These are phyloP conservation scores for Antrodiella citrinella DNA, from an alignment of 768 basidiomycete species.

Conservation along the genomic window DNA sequence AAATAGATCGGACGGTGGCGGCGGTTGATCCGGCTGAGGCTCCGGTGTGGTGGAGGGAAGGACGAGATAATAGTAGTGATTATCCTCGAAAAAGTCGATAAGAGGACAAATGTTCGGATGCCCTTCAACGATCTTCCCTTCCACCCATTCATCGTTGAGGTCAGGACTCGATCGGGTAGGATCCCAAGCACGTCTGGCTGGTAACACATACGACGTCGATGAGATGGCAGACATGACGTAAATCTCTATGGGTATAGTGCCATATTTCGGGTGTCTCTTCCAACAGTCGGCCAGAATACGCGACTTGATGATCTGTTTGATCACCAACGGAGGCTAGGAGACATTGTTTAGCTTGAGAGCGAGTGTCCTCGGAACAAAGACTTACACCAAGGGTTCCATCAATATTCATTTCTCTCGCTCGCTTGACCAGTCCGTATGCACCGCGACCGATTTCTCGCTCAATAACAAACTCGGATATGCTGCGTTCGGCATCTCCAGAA, in stretches of 20 bases:
- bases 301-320: constrained; percentile 98
- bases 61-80: constrained; percentile 92
- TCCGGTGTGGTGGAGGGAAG: constrained; percentile 70
- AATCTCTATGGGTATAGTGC: constrained; percentile 97
- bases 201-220: constrained; percentile 70
- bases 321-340: constrained; percentile 74
- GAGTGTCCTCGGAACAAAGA: neutral
- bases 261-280: constrained; percentile 93
- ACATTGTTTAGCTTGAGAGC: constrained; percentile 10
- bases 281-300: constrained; percentile 98
- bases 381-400: constrained; percentile 84
- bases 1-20: constrained; percentile 79
- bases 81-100: constrained; percentile 95
- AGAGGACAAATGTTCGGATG: constrained; percentile 95
- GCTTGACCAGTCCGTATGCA: constrained; percentile 92
- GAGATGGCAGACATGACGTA: constrained; percentile 90
- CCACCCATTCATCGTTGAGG: constrained; percentile 47
- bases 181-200: constrained; percentile 76
- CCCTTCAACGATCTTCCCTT: constrained; percentile 68
- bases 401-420: constrained; percentile 67
- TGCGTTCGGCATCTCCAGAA: constrained; percentile 40
- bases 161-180: constrained; percentile 41
- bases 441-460: constrained; percentile 87
- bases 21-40: constrained; percentile 38
- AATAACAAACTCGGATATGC: constrained; percentile 80